Evolutionary conservation across 495 filamentous ascomycete genomes (phyloP).

Genomic region (Hypomontagnella monticulosa): DNA sequence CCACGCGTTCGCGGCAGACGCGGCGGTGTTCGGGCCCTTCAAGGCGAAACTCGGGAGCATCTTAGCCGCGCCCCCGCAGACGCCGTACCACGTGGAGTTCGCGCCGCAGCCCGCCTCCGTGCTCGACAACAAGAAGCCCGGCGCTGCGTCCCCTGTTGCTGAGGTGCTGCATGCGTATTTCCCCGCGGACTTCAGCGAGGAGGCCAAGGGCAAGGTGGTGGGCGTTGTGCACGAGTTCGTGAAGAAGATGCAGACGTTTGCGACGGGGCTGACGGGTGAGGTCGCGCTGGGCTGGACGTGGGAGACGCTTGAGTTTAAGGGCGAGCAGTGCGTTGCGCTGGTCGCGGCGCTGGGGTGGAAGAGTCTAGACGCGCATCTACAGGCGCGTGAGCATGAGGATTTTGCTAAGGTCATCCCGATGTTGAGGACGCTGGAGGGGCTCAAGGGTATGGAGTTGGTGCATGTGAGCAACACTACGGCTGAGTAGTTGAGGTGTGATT

Average conservation of each 20-base stretch:
- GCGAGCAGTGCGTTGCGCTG: slow-evolving; percentile 52
- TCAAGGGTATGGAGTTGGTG: slow-evolving; percentile 32
- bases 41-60: slow-evolving; percentile 1
- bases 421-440: slow-evolving; percentile 7
- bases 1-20: slow-evolving; percentile 28
- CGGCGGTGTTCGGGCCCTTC: slow-evolving; percentile 23
- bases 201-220: background rate
- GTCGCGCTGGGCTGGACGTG: slow-evolving; percentile 54
- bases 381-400: slow-evolving; percentile 55
- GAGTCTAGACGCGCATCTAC: slow-evolving; percentile 61
- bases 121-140: background rate
- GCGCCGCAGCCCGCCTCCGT: slow-evolving; percentile 8
- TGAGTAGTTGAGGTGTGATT: slow-evolving; percentile 1
- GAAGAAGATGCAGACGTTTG: background rate
- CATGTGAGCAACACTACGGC: slow-evolving; percentile 23
- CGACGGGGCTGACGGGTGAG: slow-evolving; percentile 42
- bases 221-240: background rate
- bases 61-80: background rate
- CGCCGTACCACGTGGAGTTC: slow-evolving; percentile 31
- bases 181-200: slow-evolving; percentile 28
- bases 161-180: slow-evolving; percentile 30
- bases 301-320: slow-evolving; percentile 56
- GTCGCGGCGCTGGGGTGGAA: slow-evolving; percentile 63
- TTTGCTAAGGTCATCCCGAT: slow-evolving; percentile 47
- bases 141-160: background rate